These are phyloP conservation scores for Neopestalotiopsis sp. DNA, from an alignment of 2,329 filamentous ascomycete genomes.

Conservation along the genomic window DNA sequence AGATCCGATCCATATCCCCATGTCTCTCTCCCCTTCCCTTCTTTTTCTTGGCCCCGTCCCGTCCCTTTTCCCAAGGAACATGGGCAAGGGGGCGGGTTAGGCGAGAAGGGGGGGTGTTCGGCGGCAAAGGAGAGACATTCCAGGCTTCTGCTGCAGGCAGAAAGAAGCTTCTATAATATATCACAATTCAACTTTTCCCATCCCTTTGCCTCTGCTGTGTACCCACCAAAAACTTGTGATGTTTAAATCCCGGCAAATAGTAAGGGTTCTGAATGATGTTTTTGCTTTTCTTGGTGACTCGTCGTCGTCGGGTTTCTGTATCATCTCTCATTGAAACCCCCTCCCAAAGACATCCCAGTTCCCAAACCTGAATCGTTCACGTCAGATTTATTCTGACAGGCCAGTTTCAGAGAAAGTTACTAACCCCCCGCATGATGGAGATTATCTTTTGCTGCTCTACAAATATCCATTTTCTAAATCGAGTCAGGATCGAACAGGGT, in stretches of 20 bases:
- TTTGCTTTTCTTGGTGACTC: not conserved
- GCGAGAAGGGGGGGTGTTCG: not conserved
- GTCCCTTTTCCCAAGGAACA: not conserved
- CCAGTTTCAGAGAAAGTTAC: too few species aligned
- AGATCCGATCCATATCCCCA: not conserved
- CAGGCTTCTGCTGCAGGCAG: not conserved
- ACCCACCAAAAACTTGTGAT: not conserved
- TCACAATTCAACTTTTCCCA: not conserved
- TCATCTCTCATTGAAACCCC: too few species aligned
- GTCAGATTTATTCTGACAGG: too few species aligned
- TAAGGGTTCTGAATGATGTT: not conserved
- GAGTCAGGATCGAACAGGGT: too few species aligned
- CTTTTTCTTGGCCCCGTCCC: not conserved
- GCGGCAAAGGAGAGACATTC: not conserved
- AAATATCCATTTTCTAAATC: too few species aligned
- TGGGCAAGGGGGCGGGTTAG: not conserved
- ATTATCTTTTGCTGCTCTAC: too few species aligned
- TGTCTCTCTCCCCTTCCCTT: not conserved
- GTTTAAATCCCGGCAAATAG: not conserved
- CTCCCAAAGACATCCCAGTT: too few species aligned
- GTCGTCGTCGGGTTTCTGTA: too few species aligned
- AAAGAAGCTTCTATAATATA: constrained; percentile 1
- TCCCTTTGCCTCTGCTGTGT: not conserved
- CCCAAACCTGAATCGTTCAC: too few species aligned
- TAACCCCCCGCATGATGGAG: too few species aligned